A percentile compares a stretch with the other conserved stretches of the same genome.
Evolutionary conservation across 164 flowering plant species (phyloP).

Genomic region (Brasenia schreberi): DNA sequence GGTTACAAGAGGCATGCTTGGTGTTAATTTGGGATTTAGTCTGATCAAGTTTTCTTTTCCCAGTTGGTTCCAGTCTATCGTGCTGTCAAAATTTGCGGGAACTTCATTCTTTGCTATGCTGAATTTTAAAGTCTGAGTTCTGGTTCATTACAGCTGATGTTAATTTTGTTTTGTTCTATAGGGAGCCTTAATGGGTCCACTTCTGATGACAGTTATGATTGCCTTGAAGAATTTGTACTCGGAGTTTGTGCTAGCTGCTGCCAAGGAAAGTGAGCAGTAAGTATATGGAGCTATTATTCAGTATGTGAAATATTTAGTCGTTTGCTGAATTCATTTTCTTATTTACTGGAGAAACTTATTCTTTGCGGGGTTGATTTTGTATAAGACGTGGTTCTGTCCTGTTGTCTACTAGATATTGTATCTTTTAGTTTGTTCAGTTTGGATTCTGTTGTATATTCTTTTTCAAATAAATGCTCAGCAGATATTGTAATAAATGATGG

Average conservation of each 20-base stretch:
- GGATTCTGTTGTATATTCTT: no score
- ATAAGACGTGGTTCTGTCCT: not conserved
- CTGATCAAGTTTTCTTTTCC: not conserved
- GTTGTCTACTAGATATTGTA: not conserved
- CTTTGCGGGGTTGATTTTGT: conserved; percentile 6
- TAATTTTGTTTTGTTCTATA: conserved; percentile 12
- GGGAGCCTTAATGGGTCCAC: conserved; percentile 97
- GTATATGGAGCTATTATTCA: not conserved
- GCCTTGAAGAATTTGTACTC: conserved; percentile 76
- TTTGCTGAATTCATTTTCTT: conserved; percentile 1
- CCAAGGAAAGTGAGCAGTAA: conserved; percentile 19
- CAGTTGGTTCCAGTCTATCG: not conserved
- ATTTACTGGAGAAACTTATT: not conserved
- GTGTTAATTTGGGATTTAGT: not conserved
- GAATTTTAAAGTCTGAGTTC: not conserved
- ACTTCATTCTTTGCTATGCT: not conserved
- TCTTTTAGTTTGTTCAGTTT: not conserved
- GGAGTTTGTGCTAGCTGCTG: conserved; percentile 71
- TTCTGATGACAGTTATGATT: conserved; percentile 77
- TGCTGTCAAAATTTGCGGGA: not conserved
- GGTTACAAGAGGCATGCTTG: not conserved
- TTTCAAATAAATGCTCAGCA: no score
- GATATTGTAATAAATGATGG: no score
- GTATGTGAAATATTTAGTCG: conserved; percentile 3
- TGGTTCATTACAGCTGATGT: not conserved